A percentile compares a stretch with the other conserved stretches of the same genome.
phyloP scores from a whole-genome alignment of 2,329 filamentous ascomycete species.

The Aureobasidium sp. region DNA sequence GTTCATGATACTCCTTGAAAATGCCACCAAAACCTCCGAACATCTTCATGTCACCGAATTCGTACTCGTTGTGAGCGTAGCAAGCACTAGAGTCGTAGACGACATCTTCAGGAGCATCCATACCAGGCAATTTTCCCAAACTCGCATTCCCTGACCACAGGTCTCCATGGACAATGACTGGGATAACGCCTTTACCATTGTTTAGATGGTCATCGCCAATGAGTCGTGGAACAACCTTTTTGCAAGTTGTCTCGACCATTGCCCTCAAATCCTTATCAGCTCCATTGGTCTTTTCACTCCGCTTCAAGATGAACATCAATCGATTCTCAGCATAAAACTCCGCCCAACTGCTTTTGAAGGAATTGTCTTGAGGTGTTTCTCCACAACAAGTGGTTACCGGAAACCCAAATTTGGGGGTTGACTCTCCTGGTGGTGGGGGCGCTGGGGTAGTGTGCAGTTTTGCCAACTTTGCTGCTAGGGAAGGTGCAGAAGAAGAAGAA shows the following conservation, averaged over 20 bases:
- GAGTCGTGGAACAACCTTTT: conserved; percentile 64
- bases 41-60: conserved; percentile 92
- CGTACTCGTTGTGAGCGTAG: conserved; percentile 84
- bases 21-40: conserved; percentile 78
- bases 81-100: conserved; percentile 75
- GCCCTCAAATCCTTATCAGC: conserved; percentile 52
- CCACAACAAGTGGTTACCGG: conserved; percentile 80
- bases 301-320: conserved; percentile 55
- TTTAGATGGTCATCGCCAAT: conserved; percentile 60
- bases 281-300: conserved; percentile 55
- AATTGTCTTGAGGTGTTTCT: conserved; percentile 72
- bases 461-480: conserved; percentile 68
- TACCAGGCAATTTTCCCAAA: conserved; percentile 51
- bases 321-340: conserved; percentile 77
- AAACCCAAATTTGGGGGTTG: conserved; percentile 68
- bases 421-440: conserved; percentile 52
- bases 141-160: conserved; percentile 86
- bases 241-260: conserved; percentile 57
- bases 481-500: conserved; percentile 33
- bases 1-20: conserved; percentile 64
- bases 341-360: conserved; percentile 65
- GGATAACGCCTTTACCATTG: conserved; percentile 52
- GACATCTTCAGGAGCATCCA: conserved; percentile 57
- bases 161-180: conserved; percentile 82
- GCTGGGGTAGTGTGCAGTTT: conserved; percentile 69